phyloP scores from a whole-genome alignment of 306 rosid species.

The Mucuna pruriens region DNA sequence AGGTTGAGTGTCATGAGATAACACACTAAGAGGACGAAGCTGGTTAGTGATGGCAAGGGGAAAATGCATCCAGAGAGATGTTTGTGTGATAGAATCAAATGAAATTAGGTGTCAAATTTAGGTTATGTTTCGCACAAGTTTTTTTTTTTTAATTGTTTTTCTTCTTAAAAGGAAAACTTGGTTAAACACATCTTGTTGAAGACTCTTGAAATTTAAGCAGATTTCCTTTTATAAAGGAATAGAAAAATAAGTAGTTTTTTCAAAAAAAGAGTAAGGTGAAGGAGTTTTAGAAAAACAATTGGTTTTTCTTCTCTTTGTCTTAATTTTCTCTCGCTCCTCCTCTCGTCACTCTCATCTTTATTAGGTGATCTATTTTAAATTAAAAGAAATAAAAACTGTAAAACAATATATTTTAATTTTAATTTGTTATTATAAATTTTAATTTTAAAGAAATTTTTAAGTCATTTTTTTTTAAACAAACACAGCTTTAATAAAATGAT shows the following conservation, averaged over 20 bases:
- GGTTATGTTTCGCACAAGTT: not conserved
- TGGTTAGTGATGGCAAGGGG: not conserved
- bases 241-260: not conserved
- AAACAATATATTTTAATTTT: not conserved
- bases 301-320: not conserved
- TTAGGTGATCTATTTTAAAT: not conserved
- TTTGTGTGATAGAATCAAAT: not conserved
- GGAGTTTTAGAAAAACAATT: too few relatives aligned
- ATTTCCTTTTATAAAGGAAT: too few relatives aligned
- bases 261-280: too few relatives aligned
- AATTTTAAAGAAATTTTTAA: not conserved
- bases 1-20: constrained; percentile 1
- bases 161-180: not conserved
- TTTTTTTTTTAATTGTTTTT: too few relatives aligned
- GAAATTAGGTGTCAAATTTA: not conserved
- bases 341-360: too few relatives aligned
- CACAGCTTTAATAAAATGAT: not conserved
- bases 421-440: not conserved
- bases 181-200: not conserved
- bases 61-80: not conserved
- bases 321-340: not conserved
- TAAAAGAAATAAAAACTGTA: not conserved
- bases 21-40: not conserved
- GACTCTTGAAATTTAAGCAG: too few relatives aligned
- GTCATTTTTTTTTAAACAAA: not conserved